Evolutionary conservation across 2,329 filamentous ascomycete species (phyloP).

Genomic region (Scorias spongiosa): DNA sequence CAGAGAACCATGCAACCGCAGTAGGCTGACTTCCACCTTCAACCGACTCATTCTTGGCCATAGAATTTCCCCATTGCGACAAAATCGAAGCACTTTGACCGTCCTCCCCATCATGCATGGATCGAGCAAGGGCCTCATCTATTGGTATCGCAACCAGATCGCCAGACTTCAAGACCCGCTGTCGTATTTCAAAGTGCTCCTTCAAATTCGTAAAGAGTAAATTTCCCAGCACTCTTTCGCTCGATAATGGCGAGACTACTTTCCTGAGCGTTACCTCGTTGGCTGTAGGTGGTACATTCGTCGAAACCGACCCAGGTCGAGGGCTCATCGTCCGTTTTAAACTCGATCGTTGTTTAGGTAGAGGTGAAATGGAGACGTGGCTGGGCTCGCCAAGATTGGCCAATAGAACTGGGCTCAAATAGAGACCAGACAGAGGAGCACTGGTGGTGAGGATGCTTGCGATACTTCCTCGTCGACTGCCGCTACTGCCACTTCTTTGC

Average conservation of each 20-base stretch:
- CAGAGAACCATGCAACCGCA: slow-evolving; percentile 78
- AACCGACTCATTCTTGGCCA: slow-evolving; percentile 31
- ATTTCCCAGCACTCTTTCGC: slow-evolving; percentile 70
- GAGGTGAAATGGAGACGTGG: slow-evolving; percentile 61
- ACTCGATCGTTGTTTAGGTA: slow-evolving; percentile 19
- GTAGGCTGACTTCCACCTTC: slow-evolving; percentile 26
- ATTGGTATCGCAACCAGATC: slow-evolving; percentile 82
- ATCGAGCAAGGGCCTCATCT: slow-evolving; percentile 69
- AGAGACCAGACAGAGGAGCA: slow-evolving; percentile 47
- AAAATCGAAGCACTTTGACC: slow-evolving; percentile 25
- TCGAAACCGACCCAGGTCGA: slow-evolving; percentile 19
- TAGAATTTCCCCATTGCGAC: slow-evolving; percentile 7
- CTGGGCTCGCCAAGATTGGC: slow-evolving; percentile 69
- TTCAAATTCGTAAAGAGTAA: slow-evolving; percentile 78
- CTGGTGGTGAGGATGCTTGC: slow-evolving; percentile 31
- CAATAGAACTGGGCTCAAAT: slow-evolving; percentile 73
- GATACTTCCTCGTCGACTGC: slow-evolving; percentile 39
- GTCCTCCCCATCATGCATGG: slow-evolving; percentile 70
- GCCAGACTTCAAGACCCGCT: slow-evolving; percentile 68
- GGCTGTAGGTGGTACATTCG: slow-evolving; percentile 43
- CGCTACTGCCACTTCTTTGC: slow-evolving; percentile 2
- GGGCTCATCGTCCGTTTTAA: slow-evolving; percentile 21
- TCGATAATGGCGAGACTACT: slow-evolving; percentile 75
- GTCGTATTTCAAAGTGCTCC: slow-evolving; percentile 69
- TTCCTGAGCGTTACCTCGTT: slow-evolving; percentile 79